Conservation (phyloP, 192 early-diverging fungal species). For the Chytriomyces confervae region DNA sequence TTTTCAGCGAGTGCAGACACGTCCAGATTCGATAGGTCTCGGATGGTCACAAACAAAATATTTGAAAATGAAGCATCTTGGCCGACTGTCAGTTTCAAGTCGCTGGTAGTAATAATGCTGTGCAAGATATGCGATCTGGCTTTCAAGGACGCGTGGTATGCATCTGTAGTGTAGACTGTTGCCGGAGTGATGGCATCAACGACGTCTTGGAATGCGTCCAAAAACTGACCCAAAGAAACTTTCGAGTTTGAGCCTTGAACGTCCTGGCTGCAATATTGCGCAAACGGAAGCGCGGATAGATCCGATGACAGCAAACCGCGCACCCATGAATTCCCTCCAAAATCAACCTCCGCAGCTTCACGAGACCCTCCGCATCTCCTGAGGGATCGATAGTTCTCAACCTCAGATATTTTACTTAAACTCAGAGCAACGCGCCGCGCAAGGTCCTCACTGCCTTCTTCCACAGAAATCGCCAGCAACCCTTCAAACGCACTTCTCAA, state of each 20-base stretch:
- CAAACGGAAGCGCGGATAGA: background rate
- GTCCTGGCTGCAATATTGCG: background rate
- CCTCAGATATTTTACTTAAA: conserved; percentile 6
- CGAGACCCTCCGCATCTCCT: background rate
- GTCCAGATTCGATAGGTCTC: background rate
- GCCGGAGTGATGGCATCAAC: background rate
- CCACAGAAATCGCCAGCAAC: conserved; percentile 17
- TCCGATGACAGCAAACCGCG: background rate
- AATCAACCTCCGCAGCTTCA: background rate
- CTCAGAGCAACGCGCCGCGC: conserved; percentile 13
- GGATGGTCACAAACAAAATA: background rate
- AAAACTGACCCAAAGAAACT: background rate
- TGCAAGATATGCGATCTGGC: background rate
- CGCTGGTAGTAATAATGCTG: background rate
- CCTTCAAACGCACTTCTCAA: conserved; percentile 23
- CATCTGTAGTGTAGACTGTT: conserved; percentile 9
- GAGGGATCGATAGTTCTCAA: background rate
- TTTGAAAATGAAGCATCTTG: conserved; percentile 13
- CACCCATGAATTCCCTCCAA: background rate
- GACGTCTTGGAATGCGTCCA: background rate
- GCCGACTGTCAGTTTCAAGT: background rate
- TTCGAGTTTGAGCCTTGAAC: background rate
- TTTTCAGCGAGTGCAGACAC: background rate
- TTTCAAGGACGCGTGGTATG: background rate
- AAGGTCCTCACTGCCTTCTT: conserved; percentile 24